These are phyloP conservation scores for Amborella trichopoda DNA, from an alignment of 164 flowering plant genomes.

Conservation along the genomic window DNA sequence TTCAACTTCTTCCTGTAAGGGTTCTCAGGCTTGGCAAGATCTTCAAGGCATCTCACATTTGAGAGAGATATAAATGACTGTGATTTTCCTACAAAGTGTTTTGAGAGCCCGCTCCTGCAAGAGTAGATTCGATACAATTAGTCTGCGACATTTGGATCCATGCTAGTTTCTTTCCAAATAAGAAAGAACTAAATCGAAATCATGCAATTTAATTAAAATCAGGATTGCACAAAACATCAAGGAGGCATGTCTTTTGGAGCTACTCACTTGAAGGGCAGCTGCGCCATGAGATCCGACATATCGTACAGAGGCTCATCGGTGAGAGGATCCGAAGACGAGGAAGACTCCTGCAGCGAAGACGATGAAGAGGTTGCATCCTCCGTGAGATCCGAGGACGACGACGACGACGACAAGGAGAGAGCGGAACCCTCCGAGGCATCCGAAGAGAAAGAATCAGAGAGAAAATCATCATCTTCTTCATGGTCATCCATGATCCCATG, in stretches of 20 bases:
- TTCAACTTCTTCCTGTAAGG: constrained; percentile 42
- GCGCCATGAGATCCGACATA: constrained; percentile 60
- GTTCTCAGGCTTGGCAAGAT: constrained; percentile 53
- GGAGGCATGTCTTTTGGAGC: too few species aligned
- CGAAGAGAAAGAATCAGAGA: constrained; percentile 14
- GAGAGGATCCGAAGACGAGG: constrained; percentile 12
- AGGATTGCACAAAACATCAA: too few species aligned
- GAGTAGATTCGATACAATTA: too few species aligned
- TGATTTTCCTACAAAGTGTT: constrained; percentile 59
- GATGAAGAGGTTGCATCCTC: constrained; percentile 51
- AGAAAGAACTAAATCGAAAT: background rate
- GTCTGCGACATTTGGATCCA: too few species aligned
- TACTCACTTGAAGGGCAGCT: constrained; percentile 81
- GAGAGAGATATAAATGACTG: constrained; percentile 65
- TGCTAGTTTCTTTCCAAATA: background rate
- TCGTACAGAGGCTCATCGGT: constrained; percentile 58
- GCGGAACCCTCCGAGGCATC: constrained; percentile 21
- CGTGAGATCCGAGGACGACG: constrained; percentile 30
- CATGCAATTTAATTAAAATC: background rate
- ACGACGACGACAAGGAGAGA: constrained; percentile 20
- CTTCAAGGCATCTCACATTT: constrained; percentile 45
- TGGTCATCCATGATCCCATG: constrained; percentile 12
- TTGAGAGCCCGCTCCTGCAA: constrained; percentile 81
- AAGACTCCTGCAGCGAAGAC: constrained; percentile 15
- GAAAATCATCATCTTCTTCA: constrained; percentile 19